A percentile compares a stretch with the other conserved stretches of the same genome.
These are phyloP conservation scores for Candida multigemmis DNA, from an alignment of 805 yeast species.

Conservation along the genomic window DNA sequence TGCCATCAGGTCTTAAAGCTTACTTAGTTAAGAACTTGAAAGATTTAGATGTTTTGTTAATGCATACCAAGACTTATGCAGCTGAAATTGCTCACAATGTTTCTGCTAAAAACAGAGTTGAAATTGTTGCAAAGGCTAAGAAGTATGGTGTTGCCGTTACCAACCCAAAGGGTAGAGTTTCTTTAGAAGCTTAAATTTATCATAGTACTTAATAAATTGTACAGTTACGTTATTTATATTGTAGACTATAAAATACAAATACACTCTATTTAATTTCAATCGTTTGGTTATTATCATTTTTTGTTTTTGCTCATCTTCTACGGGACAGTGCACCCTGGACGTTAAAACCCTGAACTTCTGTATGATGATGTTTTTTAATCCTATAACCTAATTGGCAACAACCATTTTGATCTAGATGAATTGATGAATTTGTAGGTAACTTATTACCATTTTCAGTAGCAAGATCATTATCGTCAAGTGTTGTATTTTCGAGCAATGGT, in stretches of 20 bases:
- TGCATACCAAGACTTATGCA: constrained; percentile 98
- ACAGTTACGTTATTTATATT: constrained; percentile 7
- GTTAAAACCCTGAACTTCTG: constrained; percentile 25
- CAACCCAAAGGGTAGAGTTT: constrained; percentile 97
- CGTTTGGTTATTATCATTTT: background rate
- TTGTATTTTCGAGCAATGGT: too few species aligned
- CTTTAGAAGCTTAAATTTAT: constrained; percentile 82
- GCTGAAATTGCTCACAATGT: constrained; percentile 99
- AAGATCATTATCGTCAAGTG: constrained; percentile 1
- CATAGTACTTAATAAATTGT: constrained; percentile 7
- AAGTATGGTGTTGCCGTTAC: constrained; percentile 98
- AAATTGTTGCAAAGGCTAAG: constrained; percentile 93
- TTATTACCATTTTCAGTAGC: constrained; percentile 1
- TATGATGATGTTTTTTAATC: constrained; percentile 33
- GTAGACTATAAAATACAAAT: background rate
- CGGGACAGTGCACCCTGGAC: constrained; percentile 15
- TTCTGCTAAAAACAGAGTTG: constrained; percentile 97
- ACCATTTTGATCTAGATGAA: constrained; percentile 17
- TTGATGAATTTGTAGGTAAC: constrained; percentile 60
- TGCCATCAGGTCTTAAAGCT: constrained; percentile 97
- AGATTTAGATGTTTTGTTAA: constrained; percentile 89
- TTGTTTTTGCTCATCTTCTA: constrained; percentile 1
- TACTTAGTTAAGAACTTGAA: constrained; percentile 85
- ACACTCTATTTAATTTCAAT: background rate
- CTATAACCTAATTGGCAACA: constrained; percentile 33